Percentiles rank a stretch among this genome's conserved stretches.
Conservation (phyloP, 768 basidiomycete species). For the Amanita molliuscula region DNA sequence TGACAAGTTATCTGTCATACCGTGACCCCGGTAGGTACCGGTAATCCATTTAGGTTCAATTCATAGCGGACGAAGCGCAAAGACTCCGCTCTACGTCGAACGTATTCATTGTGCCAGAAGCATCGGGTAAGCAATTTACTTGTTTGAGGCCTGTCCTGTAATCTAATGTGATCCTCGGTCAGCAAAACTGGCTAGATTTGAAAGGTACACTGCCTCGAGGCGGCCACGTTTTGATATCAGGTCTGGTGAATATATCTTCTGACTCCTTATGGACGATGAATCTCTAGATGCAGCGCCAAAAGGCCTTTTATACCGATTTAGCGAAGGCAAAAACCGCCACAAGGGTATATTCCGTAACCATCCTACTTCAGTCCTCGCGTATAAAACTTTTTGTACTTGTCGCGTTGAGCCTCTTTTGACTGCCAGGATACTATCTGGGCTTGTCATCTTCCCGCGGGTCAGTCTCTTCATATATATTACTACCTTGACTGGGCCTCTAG, state of each 20-base stretch:
- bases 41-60: not conserved
- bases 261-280: constrained; percentile 21
- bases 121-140: not conserved
- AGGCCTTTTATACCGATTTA: constrained; percentile 9
- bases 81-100: not conserved
- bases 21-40: not conserved
- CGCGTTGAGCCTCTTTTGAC: constrained; percentile 14
- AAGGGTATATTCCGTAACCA: constrained; percentile 20
- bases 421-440: not conserved
- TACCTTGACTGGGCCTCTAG: constrained; percentile 51
- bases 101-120: not conserved
- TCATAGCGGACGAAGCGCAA: constrained; percentile 3
- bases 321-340: constrained; percentile 19
- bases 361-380: constrained; percentile 16
- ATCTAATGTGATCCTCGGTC: constrained; percentile 5
- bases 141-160: not conserved
- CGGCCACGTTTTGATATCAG: constrained; percentile 39
- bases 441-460: not conserved
- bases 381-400: constrained; percentile 24
- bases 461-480: constrained; percentile 9
- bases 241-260: constrained; percentile 16
- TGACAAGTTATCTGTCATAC: not conserved
- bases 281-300: constrained; percentile 21
- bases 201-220: constrained; percentile 26
- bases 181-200: not conserved